Evolutionary conservation across 1,284 basidiomycete species (phyloP).

Genomic region (Cystobasidiaceae sp.): DNA sequence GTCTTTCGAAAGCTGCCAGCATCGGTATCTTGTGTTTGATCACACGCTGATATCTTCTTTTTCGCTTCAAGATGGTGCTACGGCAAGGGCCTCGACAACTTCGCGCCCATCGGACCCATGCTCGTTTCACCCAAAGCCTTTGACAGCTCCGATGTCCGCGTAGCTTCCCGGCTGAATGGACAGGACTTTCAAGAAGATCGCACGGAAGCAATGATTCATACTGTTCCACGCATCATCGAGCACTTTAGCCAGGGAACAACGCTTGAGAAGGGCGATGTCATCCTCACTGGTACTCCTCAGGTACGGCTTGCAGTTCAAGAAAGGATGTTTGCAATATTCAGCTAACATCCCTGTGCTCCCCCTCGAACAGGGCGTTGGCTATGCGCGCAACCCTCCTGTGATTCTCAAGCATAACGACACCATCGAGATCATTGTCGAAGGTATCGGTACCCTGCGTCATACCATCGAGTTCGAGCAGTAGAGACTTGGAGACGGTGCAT

Average conservation of each 20-base stretch:
- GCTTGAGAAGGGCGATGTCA: constrained; percentile 43
- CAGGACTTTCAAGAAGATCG: constrained; percentile 43
- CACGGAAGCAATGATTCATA: constrained; percentile 46
- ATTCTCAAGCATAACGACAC: constrained; percentile 45
- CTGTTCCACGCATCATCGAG: constrained; percentile 46
- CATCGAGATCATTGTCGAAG: constrained; percentile 44
- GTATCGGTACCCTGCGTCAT: constrained; percentile 41
- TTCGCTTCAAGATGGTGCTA: constrained; percentile 19
- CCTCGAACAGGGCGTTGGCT: constrained; percentile 42
- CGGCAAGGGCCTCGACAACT: constrained; percentile 47
- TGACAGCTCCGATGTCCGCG: constrained; percentile 39
- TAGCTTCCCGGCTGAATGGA: constrained; percentile 46
- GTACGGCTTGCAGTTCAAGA: constrained; percentile 44
- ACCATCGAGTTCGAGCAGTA: constrained; percentile 24
- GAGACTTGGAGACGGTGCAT: background rate
- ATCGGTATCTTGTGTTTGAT: constrained; percentile 42
- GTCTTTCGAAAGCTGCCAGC: background rate
- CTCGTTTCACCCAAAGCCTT: constrained; percentile 37
- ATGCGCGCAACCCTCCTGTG: constrained; percentile 37
- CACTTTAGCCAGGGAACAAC: constrained; percentile 45
- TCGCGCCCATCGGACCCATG: constrained; percentile 45
- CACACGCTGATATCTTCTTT: constrained; percentile 35
- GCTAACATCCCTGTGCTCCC: background rate
- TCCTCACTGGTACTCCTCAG: constrained; percentile 31
- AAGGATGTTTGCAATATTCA: background rate